Evolutionary conservation across 345 rosid genomes (phyloP).

Genomic region (Kandelia obovata): DNA sequence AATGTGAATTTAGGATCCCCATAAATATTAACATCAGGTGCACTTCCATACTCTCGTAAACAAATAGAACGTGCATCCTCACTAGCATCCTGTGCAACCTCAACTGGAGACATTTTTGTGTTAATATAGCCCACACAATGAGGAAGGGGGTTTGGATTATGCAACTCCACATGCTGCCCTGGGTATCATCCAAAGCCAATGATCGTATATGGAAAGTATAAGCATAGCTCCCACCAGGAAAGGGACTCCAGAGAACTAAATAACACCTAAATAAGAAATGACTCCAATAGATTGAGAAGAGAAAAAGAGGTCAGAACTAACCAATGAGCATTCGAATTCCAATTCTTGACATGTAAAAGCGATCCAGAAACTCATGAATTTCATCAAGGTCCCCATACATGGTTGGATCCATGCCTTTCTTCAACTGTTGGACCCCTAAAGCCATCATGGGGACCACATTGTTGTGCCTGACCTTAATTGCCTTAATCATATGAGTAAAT

Average conservation of each 20-base stretch:
- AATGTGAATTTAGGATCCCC: slow-evolving; percentile 90
- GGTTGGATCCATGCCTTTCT: slow-evolving; percentile 59
- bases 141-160: slow-evolving; percentile 83
- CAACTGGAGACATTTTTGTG: slow-evolving; percentile 91
- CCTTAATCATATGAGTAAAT: slow-evolving; percentile 87
- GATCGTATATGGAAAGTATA: neutral
- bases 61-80: slow-evolving; percentile 87
- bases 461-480: slow-evolving; percentile 91
- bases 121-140: slow-evolving; percentile 78
- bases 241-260: neutral
- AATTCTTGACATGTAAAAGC: slow-evolving; percentile 89
- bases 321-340: slow-evolving; percentile 94
- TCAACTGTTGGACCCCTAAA: slow-evolving; percentile 83
- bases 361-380: slow-evolving; percentile 90
- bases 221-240: neutral
- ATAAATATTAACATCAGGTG: slow-evolving; percentile 73
- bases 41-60: slow-evolving; percentile 79
- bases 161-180: slow-evolving; percentile 99
- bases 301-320: slow-evolving; percentile 29
- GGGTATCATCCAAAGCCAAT: slow-evolving; percentile 33
- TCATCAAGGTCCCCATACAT: slow-evolving; percentile 60
- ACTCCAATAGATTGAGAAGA: neutral
- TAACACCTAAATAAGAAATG: neutral
- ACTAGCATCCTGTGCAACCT: slow-evolving; percentile 75
- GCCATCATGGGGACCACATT: slow-evolving; percentile 98